A percentile compares a stretch with the other conserved stretches of the same genome.
phyloP scores from a whole-genome alignment of 352 stramenopile genomes.

The Phytophthora nicotianae region DNA sequence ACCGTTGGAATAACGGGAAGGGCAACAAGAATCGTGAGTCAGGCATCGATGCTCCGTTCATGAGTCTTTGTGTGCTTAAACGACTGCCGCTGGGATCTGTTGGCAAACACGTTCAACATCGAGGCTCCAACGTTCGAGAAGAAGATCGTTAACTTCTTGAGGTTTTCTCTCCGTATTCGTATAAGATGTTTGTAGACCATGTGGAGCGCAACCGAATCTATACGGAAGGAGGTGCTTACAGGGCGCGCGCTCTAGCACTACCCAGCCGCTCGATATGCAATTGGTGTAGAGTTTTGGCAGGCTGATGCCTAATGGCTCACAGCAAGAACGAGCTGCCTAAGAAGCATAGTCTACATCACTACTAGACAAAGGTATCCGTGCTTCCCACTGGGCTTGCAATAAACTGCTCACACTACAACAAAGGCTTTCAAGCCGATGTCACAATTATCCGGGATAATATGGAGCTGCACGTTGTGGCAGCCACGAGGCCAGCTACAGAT shows the following conservation, averaged over 20 bases:
- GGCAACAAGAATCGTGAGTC: background rate
- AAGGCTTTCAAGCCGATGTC: background rate
- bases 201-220: background rate
- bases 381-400: conserved; percentile 4
- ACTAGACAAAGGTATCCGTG: conserved; percentile 9
- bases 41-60: background rate
- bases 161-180: conserved; percentile 1
- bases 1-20: background rate
- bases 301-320: background rate
- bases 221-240: background rate
- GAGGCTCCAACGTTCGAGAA: background rate
- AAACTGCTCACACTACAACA: conserved; percentile 1
- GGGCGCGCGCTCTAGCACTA: conserved; percentile 1
- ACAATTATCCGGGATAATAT: conserved; percentile 7
- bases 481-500: background rate
- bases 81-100: background rate
- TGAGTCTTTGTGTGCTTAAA: background rate
- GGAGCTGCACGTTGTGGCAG: background rate
- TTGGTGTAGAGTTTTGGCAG: conserved; percentile 5
- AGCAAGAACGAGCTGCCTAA: background rate
- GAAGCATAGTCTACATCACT: conserved; percentile 12
- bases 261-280: conserved; percentile 1
- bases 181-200: background rate
- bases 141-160: background rate
- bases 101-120: background rate